Evolutionary conservation across 176 grass and related monocot genomes (phyloP).

Genomic region (Urochloa ruziziensis): DNA sequence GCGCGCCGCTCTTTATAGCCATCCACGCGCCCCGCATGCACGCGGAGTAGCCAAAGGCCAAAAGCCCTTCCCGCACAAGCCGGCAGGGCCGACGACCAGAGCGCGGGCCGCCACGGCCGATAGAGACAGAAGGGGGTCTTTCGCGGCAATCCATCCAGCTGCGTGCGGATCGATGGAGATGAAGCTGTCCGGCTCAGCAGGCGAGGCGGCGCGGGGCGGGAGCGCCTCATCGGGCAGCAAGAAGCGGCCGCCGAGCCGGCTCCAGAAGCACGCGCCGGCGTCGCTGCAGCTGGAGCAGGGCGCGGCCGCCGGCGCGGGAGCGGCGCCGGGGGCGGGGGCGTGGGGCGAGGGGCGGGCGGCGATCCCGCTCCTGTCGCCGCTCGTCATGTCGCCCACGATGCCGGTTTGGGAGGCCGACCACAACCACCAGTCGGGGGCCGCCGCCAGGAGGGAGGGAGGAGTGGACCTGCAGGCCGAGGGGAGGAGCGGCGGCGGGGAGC

Average conservation of each 20-base stretch:
- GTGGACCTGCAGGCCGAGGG: not conserved
- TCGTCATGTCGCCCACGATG: conserved; percentile 28
- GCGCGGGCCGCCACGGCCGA: not conserved
- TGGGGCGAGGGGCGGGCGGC: conserved; percentile 31
- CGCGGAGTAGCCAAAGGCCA: not conserved
- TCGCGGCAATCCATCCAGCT: not conserved
- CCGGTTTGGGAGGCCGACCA: conserved; percentile 29
- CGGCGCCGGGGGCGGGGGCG: not conserved
- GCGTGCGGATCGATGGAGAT: conserved; percentile 29
- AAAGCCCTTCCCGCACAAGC: not conserved
- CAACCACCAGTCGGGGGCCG: not conserved
- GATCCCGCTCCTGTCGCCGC: conserved; percentile 51
- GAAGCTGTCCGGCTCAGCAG: conserved; percentile 20
- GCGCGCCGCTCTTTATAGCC: conserved; percentile 29
- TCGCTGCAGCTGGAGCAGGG: conserved; percentile 58
- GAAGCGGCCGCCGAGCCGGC: conserved; percentile 52
- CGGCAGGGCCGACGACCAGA: not conserved
- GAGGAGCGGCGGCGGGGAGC: not conserved
- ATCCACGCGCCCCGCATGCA: conserved; percentile 21
- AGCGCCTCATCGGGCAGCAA: conserved; percentile 20
- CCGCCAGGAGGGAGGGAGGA: conserved; percentile 1
- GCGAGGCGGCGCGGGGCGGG: not conserved
- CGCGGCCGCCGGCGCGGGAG: not conserved
- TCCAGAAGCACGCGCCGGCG: conserved; percentile 63
- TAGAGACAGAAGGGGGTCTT: not conserved